A percentile compares a stretch with the other conserved stretches of the same genome.
phyloP scores from a whole-genome alignment of 345 rosid genomes.

The Cardiospermum halicacabum region DNA sequence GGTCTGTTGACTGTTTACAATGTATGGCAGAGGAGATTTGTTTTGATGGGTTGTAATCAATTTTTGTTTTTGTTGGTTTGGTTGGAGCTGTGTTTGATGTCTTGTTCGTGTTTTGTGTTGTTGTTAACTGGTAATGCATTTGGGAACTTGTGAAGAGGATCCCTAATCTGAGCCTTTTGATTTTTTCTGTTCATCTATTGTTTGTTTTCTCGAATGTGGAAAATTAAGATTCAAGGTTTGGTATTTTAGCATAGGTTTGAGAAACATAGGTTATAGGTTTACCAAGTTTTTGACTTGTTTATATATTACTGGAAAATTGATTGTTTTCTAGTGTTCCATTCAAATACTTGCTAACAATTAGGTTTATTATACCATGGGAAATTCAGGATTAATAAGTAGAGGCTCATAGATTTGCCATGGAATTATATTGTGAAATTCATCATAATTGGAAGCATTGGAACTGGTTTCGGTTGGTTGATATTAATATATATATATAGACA shows the following conservation, averaged over 20 bases:
- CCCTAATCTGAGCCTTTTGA: constrained; percentile 31
- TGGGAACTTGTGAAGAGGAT: constrained; percentile 21
- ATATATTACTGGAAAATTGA: background rate
- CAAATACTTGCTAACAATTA: background rate
- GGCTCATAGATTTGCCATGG: background rate
- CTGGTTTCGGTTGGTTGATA: background rate
- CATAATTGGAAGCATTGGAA: background rate
- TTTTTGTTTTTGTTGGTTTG: constrained; percentile 6
- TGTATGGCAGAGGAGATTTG: constrained; percentile 14
- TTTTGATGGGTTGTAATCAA: constrained; percentile 14
- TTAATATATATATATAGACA: background rate
- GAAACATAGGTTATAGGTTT: background rate
- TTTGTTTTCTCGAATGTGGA: constrained; percentile 5
- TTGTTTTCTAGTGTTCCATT: background rate
- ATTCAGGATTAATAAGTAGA: background rate
- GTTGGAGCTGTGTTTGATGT: constrained; percentile 13
- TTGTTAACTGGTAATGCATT: constrained; percentile 21
- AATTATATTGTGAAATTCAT: background rate
- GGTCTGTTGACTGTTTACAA: constrained; percentile 12
- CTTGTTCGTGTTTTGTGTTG: constrained; percentile 13
- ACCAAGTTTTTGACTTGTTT: background rate
- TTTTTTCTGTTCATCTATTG: constrained; percentile 8
- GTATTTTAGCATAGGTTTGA: background rate
- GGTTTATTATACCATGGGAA: background rate
- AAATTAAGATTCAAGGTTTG: background rate